Evolutionary conservation across 2,329 filamentous ascomycete species (phyloP).

Genomic region (Rutstroemia sp.): DNA sequence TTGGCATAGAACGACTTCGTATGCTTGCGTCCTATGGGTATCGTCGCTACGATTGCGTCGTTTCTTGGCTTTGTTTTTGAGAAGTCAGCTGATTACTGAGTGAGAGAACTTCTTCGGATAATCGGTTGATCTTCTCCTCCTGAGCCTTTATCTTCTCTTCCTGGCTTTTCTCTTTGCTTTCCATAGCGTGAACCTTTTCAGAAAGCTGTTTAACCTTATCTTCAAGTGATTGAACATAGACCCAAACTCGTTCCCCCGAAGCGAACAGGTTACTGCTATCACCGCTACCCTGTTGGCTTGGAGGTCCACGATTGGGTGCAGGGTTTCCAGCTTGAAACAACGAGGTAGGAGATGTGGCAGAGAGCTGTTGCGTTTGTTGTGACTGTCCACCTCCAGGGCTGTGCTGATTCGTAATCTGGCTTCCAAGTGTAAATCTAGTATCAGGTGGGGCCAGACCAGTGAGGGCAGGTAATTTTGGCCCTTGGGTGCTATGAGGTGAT

Average conservation of each 20-base stretch:
- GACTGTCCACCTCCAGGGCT: constrained; percentile 14
- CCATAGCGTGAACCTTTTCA: constrained; percentile 38
- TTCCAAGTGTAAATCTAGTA: constrained; percentile 26
- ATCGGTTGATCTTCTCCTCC: constrained; percentile 22
- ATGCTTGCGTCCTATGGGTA: constrained; percentile 20
- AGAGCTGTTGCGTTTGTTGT: constrained; percentile 22
- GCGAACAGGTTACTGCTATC: constrained; percentile 60
- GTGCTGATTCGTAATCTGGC: constrained; percentile 23
- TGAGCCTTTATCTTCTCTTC: constrained; percentile 20
- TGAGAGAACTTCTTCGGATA: constrained; percentile 24
- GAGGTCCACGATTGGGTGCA: constrained; percentile 30
- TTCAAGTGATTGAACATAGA: constrained; percentile 65
- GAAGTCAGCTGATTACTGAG: constrained; percentile 23
- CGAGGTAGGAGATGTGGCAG: constrained; percentile 21
- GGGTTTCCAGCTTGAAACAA: constrained; percentile 37
- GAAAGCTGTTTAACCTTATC: constrained; percentile 43
- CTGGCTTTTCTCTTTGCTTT: constrained; percentile 23
- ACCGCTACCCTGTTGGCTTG: constrained; percentile 35
- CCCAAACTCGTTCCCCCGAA: constrained; percentile 56
- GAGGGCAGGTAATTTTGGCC: constrained; percentile 28
- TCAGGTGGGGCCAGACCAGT: constrained; percentile 29
- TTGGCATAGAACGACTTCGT: constrained; percentile 21
- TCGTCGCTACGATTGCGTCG: constrained; percentile 20
- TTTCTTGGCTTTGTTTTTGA: constrained; percentile 17
- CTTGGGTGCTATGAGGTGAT: constrained; percentile 24